Conservation (phyloP, 306 rosid genomes). For the Corylus avellana region DNA sequence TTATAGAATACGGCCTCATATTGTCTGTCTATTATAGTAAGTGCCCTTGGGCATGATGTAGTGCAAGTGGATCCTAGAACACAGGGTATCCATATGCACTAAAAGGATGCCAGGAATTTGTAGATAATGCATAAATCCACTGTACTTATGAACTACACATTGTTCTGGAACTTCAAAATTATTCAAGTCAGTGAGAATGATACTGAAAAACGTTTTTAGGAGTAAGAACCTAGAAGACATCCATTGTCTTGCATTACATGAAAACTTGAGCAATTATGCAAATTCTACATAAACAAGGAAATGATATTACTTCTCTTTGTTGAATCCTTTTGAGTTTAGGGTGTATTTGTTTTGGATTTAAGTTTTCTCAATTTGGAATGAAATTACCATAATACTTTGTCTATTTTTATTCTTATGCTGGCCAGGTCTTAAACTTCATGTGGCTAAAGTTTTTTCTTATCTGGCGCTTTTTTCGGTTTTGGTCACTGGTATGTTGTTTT, state of each 20-base stretch:
- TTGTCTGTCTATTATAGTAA: not conserved
- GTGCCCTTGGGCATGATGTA: not conserved
- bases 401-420: slow-evolving; percentile 26
- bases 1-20: not conserved
- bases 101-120: not conserved
- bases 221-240: not conserved
- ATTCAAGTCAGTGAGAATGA: not conserved
- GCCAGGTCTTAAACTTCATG: slow-evolving; percentile 91
- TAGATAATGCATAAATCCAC: not conserved
- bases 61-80: not conserved
- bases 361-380: slow-evolving; percentile 3
- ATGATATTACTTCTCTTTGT: not conserved
- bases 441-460: slow-evolving; percentile 88
- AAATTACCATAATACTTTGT: slow-evolving; percentile 13
- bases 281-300: not conserved
- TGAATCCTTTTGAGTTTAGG: not conserved
- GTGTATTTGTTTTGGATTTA: not conserved
- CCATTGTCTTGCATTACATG: not conserved
- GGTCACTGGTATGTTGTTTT: slow-evolving; percentile 76
- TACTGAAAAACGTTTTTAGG: not conserved
- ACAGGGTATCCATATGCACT: not conserved
- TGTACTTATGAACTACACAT: not conserved
- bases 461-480: slow-evolving; percentile 94
- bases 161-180: not conserved
- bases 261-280: not conserved